Evolutionary conservation across 768 basidiomycete species (phyloP), one percentile per base, ranked within the genome.

Genomic region (Kwoniella dendrophila): DNA sequence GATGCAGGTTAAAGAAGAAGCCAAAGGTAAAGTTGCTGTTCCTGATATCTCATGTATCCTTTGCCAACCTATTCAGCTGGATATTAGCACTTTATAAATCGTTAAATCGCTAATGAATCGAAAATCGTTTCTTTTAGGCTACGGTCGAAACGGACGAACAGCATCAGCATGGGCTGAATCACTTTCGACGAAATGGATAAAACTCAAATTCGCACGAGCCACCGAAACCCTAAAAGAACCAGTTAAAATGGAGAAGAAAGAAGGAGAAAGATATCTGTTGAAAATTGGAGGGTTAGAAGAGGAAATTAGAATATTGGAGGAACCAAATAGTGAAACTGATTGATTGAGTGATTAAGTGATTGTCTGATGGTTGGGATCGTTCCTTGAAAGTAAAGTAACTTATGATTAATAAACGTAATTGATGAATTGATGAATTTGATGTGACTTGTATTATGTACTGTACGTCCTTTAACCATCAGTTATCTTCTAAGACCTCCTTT

Each of bases 221-320:
- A 36, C 58, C 22, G 44, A 62, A 0, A 44, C 43, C 4, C 40
- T 64, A 5, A 57, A 60, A 49, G 20, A 68, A 18, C 62, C 63
- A 10, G 61, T 60, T 53, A 43, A 32, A 6, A 14, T 73, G 43
- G 36, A 20, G 2, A 43, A 58, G 20, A 64, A 64, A 5, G 55
- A 66, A 12, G 65, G 67, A 20, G 63, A 56, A 38, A 53, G 45
- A 53, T 72, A 67, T 47, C 32, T 69, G 51, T 52, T 72, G 18
- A 38, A 41, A 54, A 33, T 69, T 45, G 65, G 64, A 10, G 59
- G 57, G 14, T 40, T 67, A 50, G 33, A 49, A 20, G 63, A 66
- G 11, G 67, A 68, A 61, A 4, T 55, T 48, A 26, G 12, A 33
- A 22, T 56, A 10, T 29, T 66, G 44, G 59, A 58, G 1, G 48